Evolutionary conservation across 2,329 filamentous ascomycete genomes (phyloP).

Genomic region (Colletotrichum paranaense): DNA sequence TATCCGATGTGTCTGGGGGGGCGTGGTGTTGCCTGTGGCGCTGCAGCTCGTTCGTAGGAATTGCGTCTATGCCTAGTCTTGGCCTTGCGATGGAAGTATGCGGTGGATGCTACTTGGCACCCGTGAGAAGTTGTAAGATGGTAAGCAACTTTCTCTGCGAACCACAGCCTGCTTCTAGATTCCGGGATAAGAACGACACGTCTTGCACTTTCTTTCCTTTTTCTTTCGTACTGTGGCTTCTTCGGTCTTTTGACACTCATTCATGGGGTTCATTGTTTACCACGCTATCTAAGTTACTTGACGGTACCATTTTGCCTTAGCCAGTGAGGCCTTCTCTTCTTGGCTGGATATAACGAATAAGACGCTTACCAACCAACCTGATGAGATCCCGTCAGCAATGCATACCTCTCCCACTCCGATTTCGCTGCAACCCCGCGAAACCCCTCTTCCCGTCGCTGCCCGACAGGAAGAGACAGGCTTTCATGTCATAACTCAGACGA

Average conservation of each 20-base stretch:
- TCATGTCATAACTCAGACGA: slow-evolving; percentile 48
- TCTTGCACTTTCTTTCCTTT: slow-evolving; percentile 18
- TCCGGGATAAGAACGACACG: slow-evolving; percentile 11
- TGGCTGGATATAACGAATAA: neutral
- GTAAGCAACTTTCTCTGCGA: neutral
- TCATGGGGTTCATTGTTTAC: neutral
- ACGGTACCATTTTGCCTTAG: too few species aligned
- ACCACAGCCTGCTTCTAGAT: slow-evolving; percentile 22
- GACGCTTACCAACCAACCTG: neutral
- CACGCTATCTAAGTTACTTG: too few species aligned
- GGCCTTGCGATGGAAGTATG: neutral
- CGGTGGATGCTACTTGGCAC: slow-evolving; percentile 21
- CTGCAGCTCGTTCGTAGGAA: slow-evolving; percentile 7
- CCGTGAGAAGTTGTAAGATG: slow-evolving; percentile 2
- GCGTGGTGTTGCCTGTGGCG: neutral
- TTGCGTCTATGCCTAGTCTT: slow-evolving; percentile 5
- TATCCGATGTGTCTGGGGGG: neutral
- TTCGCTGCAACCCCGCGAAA: slow-evolving; percentile 9
- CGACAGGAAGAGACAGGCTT: slow-evolving; percentile 23
- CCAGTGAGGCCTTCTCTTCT: neutral
- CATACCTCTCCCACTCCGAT: slow-evolving; percentile 20
- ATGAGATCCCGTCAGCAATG: slow-evolving; percentile 30
- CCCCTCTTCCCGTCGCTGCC: slow-evolving; percentile 10
- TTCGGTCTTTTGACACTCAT: neutral
- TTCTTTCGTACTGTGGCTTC: neutral